Conservation (phyloP, 495 filamentous ascomycete genomes). For the Penicillium lividum region DNA sequence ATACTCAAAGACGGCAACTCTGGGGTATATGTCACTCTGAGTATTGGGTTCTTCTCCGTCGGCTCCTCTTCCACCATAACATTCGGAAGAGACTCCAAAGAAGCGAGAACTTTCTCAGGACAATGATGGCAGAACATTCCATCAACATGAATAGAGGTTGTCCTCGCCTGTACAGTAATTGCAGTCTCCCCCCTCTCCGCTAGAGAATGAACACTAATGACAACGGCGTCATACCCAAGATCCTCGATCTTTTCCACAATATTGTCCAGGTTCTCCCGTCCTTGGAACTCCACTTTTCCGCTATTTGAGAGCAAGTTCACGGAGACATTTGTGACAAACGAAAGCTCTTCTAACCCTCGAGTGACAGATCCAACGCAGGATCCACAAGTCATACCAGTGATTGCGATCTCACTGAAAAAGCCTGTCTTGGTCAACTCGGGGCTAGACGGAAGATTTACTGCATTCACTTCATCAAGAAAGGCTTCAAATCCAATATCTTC, state of each 20-base stretch:
- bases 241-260: slow-evolving; percentile 75
- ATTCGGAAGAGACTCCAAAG: slow-evolving; percentile 53
- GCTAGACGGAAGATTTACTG: slow-evolving; percentile 25
- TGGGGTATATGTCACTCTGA: slow-evolving; percentile 72
- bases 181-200: slow-evolving; percentile 11
- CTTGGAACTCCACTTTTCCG: slow-evolving; percentile 63
- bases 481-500: slow-evolving; percentile 60
- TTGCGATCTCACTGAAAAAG: slow-evolving; percentile 62
- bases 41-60: slow-evolving; percentile 59
- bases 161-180: slow-evolving; percentile 43
- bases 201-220: slow-evolving; percentile 43
- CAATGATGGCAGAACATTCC: slow-evolving; percentile 92
- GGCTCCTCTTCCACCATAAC: slow-evolving; percentile 51
- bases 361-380: slow-evolving; percentile 70
- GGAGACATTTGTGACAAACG: slow-evolving; percentile 62
- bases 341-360: slow-evolving; percentile 58
- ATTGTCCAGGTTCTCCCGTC: slow-evolving; percentile 52
- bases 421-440: not conserved
- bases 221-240: slow-evolving; percentile 71
- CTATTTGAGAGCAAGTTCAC: slow-evolving; percentile 77
- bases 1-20: slow-evolving; percentile 71
- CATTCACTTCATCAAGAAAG: slow-evolving; percentile 44
- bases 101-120: slow-evolving; percentile 58
- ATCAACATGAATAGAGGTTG: slow-evolving; percentile 65
- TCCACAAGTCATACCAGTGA: slow-evolving; percentile 84